A percentile compares a stretch with the other conserved stretches of the same genome.
These are phyloP conservation scores for Cercophora scortea DNA, from an alignment of 495 filamentous ascomycete species.

Conservation along the genomic window DNA sequence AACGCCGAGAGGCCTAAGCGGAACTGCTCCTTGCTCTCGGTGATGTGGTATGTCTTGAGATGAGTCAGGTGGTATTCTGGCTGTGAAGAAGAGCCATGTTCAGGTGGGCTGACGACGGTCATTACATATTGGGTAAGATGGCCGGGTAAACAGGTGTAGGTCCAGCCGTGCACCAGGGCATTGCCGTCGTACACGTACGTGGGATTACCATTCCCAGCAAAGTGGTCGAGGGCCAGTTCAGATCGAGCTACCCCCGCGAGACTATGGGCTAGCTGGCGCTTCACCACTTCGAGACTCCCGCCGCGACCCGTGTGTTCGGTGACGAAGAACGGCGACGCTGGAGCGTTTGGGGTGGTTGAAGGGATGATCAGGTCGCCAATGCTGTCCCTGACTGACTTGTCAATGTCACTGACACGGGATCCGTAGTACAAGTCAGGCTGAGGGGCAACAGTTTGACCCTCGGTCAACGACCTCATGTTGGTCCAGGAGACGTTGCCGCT, in stretches of 20 bases:
- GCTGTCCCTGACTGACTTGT: background rate
- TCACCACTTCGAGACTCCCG: background rate
- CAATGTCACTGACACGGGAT: background rate
- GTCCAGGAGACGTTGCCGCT: background rate
- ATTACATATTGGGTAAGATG: background rate
- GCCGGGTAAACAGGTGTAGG: background rate
- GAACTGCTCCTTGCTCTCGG: background rate
- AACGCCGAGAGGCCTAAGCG: background rate
- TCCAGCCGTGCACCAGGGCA: background rate
- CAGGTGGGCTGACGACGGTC: background rate
- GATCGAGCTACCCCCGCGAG: background rate
- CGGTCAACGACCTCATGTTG: background rate
- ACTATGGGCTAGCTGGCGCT: background rate
- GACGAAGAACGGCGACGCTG: background rate
- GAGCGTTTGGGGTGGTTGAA: background rate
- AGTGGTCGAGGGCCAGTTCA: background rate
- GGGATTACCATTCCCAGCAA: background rate
- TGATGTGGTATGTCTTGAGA: background rate
- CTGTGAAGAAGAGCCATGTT: background rate
- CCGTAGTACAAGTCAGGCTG: background rate
- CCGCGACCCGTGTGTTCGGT: background rate
- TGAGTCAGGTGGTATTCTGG: background rate
- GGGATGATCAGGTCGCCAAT: background rate
- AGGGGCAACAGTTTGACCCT: background rate
- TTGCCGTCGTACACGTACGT: background rate